phyloP scores from a whole-genome alignment of 139 green algal species.

The Zygnema circumcarinatum region DNA sequence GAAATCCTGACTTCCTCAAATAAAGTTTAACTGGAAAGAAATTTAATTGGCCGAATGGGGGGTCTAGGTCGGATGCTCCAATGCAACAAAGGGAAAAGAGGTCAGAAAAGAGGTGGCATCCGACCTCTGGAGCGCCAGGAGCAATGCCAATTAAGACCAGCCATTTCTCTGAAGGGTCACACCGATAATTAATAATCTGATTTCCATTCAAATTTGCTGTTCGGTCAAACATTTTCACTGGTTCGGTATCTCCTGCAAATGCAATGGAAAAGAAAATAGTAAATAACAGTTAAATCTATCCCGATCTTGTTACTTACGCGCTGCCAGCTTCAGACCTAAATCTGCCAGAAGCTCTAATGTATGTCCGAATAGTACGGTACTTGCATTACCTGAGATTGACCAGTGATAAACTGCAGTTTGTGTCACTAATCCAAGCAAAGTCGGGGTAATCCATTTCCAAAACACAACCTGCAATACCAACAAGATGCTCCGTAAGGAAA shows the following conservation, averaged over 20 bases:
- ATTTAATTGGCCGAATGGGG: too few species aligned
- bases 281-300: too few species aligned
- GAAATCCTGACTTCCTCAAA: too few species aligned
- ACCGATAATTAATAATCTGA: slow-evolving; percentile 98
- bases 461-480: slow-evolving; percentile 76
- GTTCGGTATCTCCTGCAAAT: slow-evolving; percentile 56
- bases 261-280: background rate
- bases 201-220: slow-evolving; percentile 91
- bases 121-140: slow-evolving; percentile 82
- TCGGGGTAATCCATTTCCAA: slow-evolving; percentile 95
- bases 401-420: slow-evolving; percentile 93
- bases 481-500: too few species aligned
- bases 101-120: too few species aligned
- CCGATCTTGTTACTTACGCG: too few species aligned
- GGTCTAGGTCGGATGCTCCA: too few species aligned
- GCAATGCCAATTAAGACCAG: slow-evolving; percentile 97
- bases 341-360: too few species aligned
- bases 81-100: too few species aligned
- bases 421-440: slow-evolving; percentile 91
- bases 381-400: slow-evolving; percentile 80
- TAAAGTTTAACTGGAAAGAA: too few species aligned
- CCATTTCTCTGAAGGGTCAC: slow-evolving; percentile 91
- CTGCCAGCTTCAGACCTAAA: too few species aligned
- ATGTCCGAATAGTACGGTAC: too few species aligned
- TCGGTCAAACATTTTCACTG: slow-evolving; percentile 96